These are phyloP conservation scores for Coniochaeta ligniaria DNA, from an alignment of 2,329 filamentous ascomycete species.

Conservation along the genomic window DNA sequence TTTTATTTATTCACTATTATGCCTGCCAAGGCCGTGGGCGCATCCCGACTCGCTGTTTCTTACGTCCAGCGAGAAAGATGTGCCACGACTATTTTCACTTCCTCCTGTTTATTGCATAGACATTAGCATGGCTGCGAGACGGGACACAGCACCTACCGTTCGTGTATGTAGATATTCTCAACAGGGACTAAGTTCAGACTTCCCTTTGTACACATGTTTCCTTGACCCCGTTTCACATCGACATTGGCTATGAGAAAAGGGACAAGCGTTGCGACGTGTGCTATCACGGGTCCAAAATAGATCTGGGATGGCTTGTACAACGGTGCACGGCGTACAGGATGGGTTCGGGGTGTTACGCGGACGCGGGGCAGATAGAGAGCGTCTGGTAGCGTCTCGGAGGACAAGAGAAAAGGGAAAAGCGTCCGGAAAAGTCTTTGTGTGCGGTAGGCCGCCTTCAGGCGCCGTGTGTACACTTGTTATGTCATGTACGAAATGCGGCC, in stretches of 20 bases:
- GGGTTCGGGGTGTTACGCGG: neutral
- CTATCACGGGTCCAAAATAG: neutral
- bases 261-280: neutral
- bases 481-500: no score
- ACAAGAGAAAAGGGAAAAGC: neutral
- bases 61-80: neutral
- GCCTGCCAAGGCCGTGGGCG: neutral
- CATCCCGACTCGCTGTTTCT: neutral
- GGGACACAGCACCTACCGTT: neutral
- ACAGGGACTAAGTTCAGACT: neutral
- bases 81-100: neutral
- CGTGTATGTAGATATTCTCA: neutral
- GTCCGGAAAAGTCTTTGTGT: no score
- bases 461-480: neutral
- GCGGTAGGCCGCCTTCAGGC: no score
- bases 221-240: neutral
- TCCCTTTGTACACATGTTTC: neutral
- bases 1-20: neutral
- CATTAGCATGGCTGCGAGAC: neutral
- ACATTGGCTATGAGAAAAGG: neutral
- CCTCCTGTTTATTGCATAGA: neutral
- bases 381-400: neutral
- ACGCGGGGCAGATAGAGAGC: neutral
- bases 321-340: neutral
- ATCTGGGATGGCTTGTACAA: neutral